Conservation (phyloP, 2,329 filamentous ascomycete species). For the Diaporthe velutina region DNA sequence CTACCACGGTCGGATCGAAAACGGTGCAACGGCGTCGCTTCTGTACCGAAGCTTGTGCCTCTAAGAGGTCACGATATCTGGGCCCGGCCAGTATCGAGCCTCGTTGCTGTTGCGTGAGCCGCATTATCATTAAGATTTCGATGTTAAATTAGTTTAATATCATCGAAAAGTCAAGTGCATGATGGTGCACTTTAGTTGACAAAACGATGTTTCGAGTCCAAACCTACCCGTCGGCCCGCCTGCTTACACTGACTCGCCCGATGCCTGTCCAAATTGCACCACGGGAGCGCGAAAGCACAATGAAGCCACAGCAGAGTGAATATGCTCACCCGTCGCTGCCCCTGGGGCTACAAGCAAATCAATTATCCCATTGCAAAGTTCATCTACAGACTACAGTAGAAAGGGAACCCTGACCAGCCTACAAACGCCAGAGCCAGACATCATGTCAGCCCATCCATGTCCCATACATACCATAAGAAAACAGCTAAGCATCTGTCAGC, state of each 20-base stretch:
- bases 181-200: conserved; percentile 3
- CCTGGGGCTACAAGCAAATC: background rate
- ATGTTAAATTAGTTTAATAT: background rate
- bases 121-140: background rate
- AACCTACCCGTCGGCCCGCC: conserved; percentile 11
- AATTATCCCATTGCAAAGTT: background rate
- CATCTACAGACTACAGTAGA: conserved; percentile 2
- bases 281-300: background rate
- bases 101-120: background rate
- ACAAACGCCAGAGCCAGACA: conserved; percentile 6
- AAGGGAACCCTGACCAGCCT: background rate
- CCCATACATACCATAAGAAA: background rate
- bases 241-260: conserved; percentile 1
- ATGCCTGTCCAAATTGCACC: background rate
- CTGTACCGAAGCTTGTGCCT: background rate
- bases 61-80: background rate
- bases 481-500: conserved; percentile 1
- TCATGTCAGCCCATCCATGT: conserved; percentile 8
- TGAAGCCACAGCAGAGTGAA: background rate
- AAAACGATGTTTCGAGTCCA: conserved; percentile 14
- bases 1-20: background rate
- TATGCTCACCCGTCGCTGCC: background rate
- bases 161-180: background rate
- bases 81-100: background rate
- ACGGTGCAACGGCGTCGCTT: background rate